These are phyloP conservation scores for Naganishia antarctica DNA, from an alignment of 768 basidiomycete genomes.

Conservation along the genomic window DNA sequence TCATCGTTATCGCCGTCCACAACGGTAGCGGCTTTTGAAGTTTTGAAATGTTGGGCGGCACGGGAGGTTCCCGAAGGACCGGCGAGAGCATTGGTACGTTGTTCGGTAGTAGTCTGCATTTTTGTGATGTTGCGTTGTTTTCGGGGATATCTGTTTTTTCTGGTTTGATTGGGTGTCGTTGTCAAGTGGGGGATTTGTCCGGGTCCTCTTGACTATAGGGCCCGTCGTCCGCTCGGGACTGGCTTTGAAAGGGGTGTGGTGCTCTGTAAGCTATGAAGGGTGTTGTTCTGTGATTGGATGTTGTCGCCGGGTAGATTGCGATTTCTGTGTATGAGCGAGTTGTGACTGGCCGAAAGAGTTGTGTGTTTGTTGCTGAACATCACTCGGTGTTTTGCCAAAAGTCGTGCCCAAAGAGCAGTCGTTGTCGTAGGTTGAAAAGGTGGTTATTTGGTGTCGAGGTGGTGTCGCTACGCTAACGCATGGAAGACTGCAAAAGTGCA, in stretches of 20 bases:
- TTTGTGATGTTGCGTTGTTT: not conserved
- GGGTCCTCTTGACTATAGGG: slow-evolving; percentile 3
- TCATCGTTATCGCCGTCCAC: slow-evolving; percentile 6
- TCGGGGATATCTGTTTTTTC: not conserved
- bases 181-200: not conserved
- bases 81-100: slow-evolving; percentile 7
- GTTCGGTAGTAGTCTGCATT: not conserved
- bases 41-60: not conserved
- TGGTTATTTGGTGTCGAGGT: not conserved
- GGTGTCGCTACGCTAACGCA: slow-evolving; percentile 16
- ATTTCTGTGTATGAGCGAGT: slow-evolving; percentile 11
- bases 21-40: not conserved
- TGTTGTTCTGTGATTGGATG: not conserved
- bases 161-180: not conserved
- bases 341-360: slow-evolving; percentile 20
- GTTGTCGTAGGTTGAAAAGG: not conserved
- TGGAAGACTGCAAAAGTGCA: too few relatives aligned
- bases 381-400: slow-evolving; percentile 3
- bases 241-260: not conserved
- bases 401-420: slow-evolving; percentile 5
- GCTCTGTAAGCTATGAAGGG: slow-evolving; percentile 1
- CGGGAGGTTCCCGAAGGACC: slow-evolving; percentile 18
- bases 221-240: slow-evolving; percentile 23
- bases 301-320: not conserved
- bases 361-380: slow-evolving; percentile 18